phyloP scores from a whole-genome alignment of 768 basidiomycete genomes.

The Chalciporus sphaerocephalus region DNA sequence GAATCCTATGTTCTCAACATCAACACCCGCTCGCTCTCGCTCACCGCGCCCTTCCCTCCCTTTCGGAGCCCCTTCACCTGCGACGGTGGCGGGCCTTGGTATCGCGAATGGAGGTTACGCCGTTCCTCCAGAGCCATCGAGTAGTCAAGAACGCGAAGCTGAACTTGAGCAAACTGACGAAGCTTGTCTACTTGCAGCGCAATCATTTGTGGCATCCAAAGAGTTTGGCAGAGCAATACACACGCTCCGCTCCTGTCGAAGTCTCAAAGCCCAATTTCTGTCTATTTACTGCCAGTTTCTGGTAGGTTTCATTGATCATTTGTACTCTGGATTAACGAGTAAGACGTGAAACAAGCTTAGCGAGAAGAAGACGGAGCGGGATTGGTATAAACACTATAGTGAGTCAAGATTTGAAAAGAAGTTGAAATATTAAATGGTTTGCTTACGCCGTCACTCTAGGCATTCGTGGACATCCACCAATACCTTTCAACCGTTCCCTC shows the following conservation, averaged over 20 bases:
- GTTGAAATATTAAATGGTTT: neutral
- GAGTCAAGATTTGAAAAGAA: constrained; percentile 23
- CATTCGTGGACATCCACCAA: constrained; percentile 63
- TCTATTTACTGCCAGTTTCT: constrained; percentile 78
- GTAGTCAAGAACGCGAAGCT: constrained; percentile 36
- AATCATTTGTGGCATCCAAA: constrained; percentile 66
- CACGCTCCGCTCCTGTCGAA: constrained; percentile 58
- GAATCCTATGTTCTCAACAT: constrained; percentile 47
- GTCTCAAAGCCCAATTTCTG: constrained; percentile 72
- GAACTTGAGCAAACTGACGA: constrained; percentile 58
- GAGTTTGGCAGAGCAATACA: constrained; percentile 75
- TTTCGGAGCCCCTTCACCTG: constrained; percentile 29
- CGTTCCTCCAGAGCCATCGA: constrained; percentile 9
- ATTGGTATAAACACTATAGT: constrained; percentile 84
- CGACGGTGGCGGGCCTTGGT: constrained; percentile 31
- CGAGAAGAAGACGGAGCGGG: constrained; percentile 76
- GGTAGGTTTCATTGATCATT: constrained; percentile 45
- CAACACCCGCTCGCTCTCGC: constrained; percentile 51
- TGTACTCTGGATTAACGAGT: constrained; percentile 4
- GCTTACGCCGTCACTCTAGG: constrained; percentile 36
- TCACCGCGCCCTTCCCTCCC: constrained; percentile 38
- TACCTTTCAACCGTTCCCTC: constrained; percentile 59
- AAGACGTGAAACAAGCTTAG: constrained; percentile 50
- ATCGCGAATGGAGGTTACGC: constrained; percentile 19
- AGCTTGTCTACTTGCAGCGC: constrained; percentile 69